A percentile compares a stretch with the other conserved stretches of the same genome.
Conservation (phyloP, 2,329 filamentous ascomycete genomes). For the Scolecobasidium constrictum region DNA sequence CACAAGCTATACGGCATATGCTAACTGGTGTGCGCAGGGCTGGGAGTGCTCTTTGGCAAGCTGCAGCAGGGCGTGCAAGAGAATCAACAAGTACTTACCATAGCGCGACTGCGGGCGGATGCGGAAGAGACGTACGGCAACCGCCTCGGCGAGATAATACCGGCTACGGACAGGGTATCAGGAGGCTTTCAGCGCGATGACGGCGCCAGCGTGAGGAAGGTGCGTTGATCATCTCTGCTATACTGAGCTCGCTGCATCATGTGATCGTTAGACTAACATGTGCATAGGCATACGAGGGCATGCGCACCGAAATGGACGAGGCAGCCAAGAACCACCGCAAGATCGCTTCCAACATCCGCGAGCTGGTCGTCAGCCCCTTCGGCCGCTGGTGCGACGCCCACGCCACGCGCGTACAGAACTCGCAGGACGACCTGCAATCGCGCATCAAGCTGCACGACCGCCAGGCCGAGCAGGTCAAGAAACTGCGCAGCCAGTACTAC, state of each 20-base stretch:
- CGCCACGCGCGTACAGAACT: slow-evolving; percentile 80
- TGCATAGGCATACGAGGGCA: slow-evolving; percentile 77
- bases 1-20: slow-evolving; percentile 8
- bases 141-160: slow-evolving; percentile 69
- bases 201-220: slow-evolving; percentile 91
- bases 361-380: slow-evolving; percentile 90
- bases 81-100: slow-evolving; percentile 84
- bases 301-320: slow-evolving; percentile 85
- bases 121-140: slow-evolving; percentile 84
- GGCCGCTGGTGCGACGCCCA: slow-evolving; percentile 94
- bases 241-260: neutral
- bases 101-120: slow-evolving; percentile 89
- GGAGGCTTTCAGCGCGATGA: slow-evolving; percentile 87
- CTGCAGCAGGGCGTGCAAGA: slow-evolving; percentile 92
- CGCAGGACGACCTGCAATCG: slow-evolving; percentile 83
- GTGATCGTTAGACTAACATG: slow-evolving; percentile 5
- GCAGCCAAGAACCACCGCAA: slow-evolving; percentile 84
- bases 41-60: slow-evolving; percentile 91
- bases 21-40: slow-evolving; percentile 32
- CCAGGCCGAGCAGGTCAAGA: slow-evolving; percentile 82
- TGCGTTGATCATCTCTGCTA: slow-evolving; percentile 29
- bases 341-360: slow-evolving; percentile 91
- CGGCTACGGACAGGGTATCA: slow-evolving; percentile 67
- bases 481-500: slow-evolving; percentile 92
- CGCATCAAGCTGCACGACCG: slow-evolving; percentile 89